Evolutionary conservation across 1,284 basidiomycete genomes (phyloP), one percentile per base, ranked within the genome.

Genomic region (Ganoderma boninense): DNA sequence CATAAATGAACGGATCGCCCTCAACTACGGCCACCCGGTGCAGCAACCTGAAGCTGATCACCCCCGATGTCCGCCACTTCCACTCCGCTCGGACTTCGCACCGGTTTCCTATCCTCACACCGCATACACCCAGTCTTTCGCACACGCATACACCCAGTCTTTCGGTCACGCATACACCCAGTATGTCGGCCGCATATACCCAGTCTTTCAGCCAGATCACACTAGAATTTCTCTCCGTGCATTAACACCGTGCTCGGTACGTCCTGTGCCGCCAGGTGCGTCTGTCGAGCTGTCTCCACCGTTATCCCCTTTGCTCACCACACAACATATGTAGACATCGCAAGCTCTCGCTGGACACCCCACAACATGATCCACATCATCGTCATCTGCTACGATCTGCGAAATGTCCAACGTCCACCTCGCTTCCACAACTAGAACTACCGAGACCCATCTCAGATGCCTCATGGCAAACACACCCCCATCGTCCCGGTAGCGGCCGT

Each of bases 391-490:
- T 56, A 57, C 49, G 35, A 29, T 35, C 54, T 32, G 49, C 66
- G 40, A 52, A 52, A 64, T 8, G 29, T n/a, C 46, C 64, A 71
- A 44, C 54, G 29, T 13, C 10, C 35, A n/a, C 64, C 40, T 57
- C 29, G 18, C 61, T 42, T 46, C 54, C 49, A 56, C 46, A 62
- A 52, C 68, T 60, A 60, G 38, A 69, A 35, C 49, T 16, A 26
- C 66, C 70, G 46, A 62, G 71, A 6, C 56, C 57, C 26, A 43
- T 43, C 62, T 59, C 11, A 59, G 29, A 29, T 5, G 69, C 65
- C 72, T 63, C 66, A 63, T 66, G 69, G 65, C 38, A 60, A 67
- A 61, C 40, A 66, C 63, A 67, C 72, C 42, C 67, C 61, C 56
- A 57, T 57, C 40, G 43, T 38, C 42, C 62, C 49, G 61, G 18